Conservation (phyloP, 2,329 filamentous ascomycete genomes). For the Ceratocystis lukuohia region DNA sequence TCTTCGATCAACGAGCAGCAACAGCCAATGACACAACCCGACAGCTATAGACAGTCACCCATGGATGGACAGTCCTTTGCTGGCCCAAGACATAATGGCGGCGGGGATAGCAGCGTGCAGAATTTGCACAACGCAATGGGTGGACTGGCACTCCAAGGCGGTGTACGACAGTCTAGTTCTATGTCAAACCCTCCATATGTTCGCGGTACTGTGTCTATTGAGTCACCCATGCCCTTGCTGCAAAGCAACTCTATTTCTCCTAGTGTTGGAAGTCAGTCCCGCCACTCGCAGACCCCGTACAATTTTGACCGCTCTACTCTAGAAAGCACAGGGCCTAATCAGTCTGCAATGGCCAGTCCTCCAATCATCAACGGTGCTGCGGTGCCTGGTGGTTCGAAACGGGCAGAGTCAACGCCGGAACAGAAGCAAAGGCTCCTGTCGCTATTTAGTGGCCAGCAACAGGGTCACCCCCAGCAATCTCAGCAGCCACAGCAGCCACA, state of each 20-base stretch:
- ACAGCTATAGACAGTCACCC: slow-evolving; percentile 18
- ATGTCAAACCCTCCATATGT: slow-evolving; percentile 16
- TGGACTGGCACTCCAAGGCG: slow-evolving; percentile 18
- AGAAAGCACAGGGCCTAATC: slow-evolving; percentile 18
- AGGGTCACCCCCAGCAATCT: background rate
- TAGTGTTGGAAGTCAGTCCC: slow-evolving; percentile 18
- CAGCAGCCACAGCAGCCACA: background rate
- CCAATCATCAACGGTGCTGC: slow-evolving; percentile 25
- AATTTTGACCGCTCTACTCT: slow-evolving; percentile 17
- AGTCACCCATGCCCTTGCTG: slow-evolving; percentile 13
- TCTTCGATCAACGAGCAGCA: slow-evolving; percentile 10
- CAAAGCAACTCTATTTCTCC: slow-evolving; percentile 16
- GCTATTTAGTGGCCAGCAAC: slow-evolving; percentile 39
- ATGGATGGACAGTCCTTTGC: slow-evolving; percentile 15
- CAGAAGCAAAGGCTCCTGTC: slow-evolving; percentile 42
- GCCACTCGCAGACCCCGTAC: slow-evolving; percentile 19
- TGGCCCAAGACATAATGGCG: slow-evolving; percentile 6
- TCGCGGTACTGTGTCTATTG: slow-evolving; percentile 16
- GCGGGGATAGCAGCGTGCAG: slow-evolving; percentile 6
- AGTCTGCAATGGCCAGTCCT: slow-evolving; percentile 23
- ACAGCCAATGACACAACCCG: slow-evolving; percentile 5
- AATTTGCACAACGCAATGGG: slow-evolving; percentile 15
- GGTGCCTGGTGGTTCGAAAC: slow-evolving; percentile 24
- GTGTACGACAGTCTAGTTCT: slow-evolving; percentile 14
- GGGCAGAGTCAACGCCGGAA: slow-evolving; percentile 28